These are phyloP conservation scores for Syzygium grande DNA, from an alignment of 345 rosid species.

Conservation along the genomic window DNA sequence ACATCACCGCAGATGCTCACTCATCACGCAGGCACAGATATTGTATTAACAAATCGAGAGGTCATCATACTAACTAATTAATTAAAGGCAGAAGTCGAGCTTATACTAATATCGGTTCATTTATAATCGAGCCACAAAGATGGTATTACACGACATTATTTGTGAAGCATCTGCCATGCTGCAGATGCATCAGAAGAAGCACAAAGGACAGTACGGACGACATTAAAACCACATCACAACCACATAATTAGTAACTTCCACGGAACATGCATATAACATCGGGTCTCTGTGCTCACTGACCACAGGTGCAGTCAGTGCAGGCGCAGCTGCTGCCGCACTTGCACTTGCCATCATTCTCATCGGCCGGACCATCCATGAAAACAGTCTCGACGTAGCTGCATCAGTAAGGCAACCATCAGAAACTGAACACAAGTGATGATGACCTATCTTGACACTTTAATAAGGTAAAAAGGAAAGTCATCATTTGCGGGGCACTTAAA, in stretches of 20 bases:
- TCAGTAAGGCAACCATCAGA: background rate
- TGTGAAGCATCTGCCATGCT: background rate
- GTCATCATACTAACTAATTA: background rate
- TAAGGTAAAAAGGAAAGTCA: background rate
- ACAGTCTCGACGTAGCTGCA: slow-evolving; percentile 38
- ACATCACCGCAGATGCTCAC: background rate
- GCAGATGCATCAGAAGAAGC: background rate
- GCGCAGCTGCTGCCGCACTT: slow-evolving; percentile 73
- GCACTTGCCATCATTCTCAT: slow-evolving; percentile 62
- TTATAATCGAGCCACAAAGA: background rate
- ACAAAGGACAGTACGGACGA: background rate
- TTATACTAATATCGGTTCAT: background rate
- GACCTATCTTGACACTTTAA: background rate
- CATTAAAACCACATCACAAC: background rate
- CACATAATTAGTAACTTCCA: slow-evolving; percentile 3
- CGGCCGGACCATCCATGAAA: slow-evolving; percentile 35
- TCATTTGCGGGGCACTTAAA: background rate
- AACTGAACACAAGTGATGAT: background rate
- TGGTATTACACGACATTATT: background rate
- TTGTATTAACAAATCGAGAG: background rate
- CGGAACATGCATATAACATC: background rate
- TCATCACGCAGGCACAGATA: background rate
- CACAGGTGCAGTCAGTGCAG: slow-evolving; percentile 70
- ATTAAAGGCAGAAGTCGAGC: background rate
- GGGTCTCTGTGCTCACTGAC: slow-evolving; percentile 8